Evolutionary conservation across 2,329 filamentous ascomycete genomes (phyloP), one percentile per base, ranked within the genome.

Genomic region (Pseudogymnoascus sp.): DNA sequence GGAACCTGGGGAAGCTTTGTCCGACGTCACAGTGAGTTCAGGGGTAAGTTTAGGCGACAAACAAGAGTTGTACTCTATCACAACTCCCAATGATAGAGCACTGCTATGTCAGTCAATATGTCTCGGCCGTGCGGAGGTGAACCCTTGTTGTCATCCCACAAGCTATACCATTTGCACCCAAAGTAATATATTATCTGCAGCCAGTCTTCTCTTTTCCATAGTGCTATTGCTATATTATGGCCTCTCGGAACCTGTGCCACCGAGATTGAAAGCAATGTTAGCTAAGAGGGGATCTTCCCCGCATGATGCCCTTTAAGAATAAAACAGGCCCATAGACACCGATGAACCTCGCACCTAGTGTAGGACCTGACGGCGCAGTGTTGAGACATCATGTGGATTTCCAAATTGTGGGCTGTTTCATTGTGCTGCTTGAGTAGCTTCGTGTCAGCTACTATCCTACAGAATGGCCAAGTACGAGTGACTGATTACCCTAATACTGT

Each of bases 401-500:
- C 45, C 3, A 29, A 54, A 23, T 7, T 23, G 45, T 54, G 45
- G 23, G 45, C 45, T 29, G 23, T 54, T 54, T 54, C 18, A 54
- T 54, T 54, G 23, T 54, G 45, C 23, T 54, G 6, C 45, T 54
- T 54, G 45, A 31, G 45, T 12, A 51, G 42, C 54, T 18, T 66
- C 5, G 63, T 61, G 39, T 65, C 64, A 54, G 65, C 69, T n/a
- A 70, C 68, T 11, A 72, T 72, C n/a, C 63, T 67, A 14, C 68
- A 71, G 59, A 72, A 71, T 64, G 68, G 54, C 12, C 78, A 79
- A 67, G 72, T 76, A 8, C 74, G 76, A 23, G 69, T 70, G 26
- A 78, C 76, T 0, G 66, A 78, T 66, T 80, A 76, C 60, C 73
- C 74, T 1, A 70, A 78, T 64, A 80, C 78, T 8, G 70, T 71